Evolutionary conservation across 1,284 basidiomycete genomes (phyloP), one percentile per base, ranked within the genome.

Genomic region (Porogramme epimiltina): DNA sequence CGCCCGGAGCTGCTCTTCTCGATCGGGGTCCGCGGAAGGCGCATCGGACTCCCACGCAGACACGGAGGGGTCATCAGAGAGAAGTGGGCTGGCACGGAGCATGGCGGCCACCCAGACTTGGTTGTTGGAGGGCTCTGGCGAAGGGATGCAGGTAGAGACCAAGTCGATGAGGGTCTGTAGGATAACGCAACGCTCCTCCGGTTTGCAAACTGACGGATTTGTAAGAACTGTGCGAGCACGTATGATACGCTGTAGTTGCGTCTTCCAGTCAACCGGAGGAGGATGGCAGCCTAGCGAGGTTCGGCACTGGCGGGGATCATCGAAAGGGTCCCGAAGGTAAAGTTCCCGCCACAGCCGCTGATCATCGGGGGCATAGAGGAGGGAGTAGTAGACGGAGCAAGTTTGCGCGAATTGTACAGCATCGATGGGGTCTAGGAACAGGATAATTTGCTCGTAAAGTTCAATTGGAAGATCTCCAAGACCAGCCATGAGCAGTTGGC

Each of bases 341-440:
- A 88, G 70, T 15, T 65, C 69, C 3, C 83, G 76, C 87, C 87
- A 89, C 42, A 89, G 65, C 46, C 73, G 72, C 62, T 0, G 73
- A 61, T 37, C 9, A 37, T 6, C n/a, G 8, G 45, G 70, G n/a
- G n/a, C 56, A 55, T 85, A 82, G 19, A 87, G 64, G 48, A 82
- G 59, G 3, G 59, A 56, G 54, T 70, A 64, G 47, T 79, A 73
- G n/a, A 60, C 55, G 3, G 65, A 71, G 53, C 76, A 81, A n/a
- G 76, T 77, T 61, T 80, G 79, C 0, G 82, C 70, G 47, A 79
- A 54, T 11, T 62, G 52, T 0, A 81, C 72, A 28, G 86, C 74
- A 51, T 85, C 77, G 36, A 80, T 62, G 2, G 85, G 85, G 60
- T 87, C 82, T 46, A 77, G 74, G 15, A 66, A 58, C 42, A 80